Evolutionary conservation across 306 rosid species (phyloP).

Genomic region (Canavalia ensiformis): DNA sequence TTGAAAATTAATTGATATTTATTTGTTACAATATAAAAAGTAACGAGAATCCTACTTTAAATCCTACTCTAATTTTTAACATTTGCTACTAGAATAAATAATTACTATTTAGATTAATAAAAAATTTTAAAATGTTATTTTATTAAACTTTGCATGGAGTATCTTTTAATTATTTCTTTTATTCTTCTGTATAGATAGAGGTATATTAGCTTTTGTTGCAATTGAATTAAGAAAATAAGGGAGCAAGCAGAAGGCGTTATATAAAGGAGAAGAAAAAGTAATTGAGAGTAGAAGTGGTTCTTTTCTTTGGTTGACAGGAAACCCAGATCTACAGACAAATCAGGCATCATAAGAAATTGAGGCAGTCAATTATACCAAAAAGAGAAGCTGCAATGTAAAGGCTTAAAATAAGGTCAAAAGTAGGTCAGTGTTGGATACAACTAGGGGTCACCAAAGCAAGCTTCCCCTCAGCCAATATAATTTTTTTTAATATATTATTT

Average conservation of each 20-base stretch:
- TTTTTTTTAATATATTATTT: too few species aligned
- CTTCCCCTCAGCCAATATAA: too few species aligned
- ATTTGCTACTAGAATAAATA: too few species aligned
- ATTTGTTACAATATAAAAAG: too few species aligned
- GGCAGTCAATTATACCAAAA: conserved; percentile 14
- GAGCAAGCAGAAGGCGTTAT: background rate
- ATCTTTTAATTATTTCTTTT: too few species aligned
- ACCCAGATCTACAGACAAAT: conserved; percentile 7
- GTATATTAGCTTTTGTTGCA: background rate
- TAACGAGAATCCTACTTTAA: too few species aligned
- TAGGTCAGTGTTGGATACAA: background rate
- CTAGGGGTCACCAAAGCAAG: background rate
- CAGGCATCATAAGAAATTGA: conserved; percentile 22
- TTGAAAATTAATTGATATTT: too few species aligned
- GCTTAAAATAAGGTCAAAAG: conserved; percentile 38
- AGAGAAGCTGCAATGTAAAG: conserved; percentile 9
- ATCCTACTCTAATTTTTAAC: too few species aligned
- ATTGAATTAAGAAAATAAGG: background rate
- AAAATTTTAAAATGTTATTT: too few species aligned
- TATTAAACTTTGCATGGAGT: too few species aligned
- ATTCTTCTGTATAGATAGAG: too few species aligned
- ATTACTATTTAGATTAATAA: too few species aligned
- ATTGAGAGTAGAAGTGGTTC: background rate
- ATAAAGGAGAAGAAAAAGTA: background rate
- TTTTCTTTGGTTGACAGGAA: background rate